Percentiles rank a stretch among this genome's conserved stretches.
These are phyloP conservation scores for Fusarium palustre DNA, from an alignment of 2,329 filamentous ascomycete genomes.

Conservation along the genomic window DNA sequence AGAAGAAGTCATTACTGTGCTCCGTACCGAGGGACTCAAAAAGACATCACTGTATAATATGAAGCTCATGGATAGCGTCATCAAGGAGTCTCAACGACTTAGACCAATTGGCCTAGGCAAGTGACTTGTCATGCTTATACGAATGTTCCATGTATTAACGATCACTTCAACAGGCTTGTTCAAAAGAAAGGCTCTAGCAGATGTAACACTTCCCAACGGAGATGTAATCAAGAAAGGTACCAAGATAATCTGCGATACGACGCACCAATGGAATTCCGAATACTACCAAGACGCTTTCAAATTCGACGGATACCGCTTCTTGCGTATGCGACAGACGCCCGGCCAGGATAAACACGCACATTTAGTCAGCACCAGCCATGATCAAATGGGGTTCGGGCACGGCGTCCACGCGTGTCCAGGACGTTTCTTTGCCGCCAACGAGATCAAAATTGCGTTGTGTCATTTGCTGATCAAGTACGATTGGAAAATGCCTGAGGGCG, in stretches of 20 bases:
- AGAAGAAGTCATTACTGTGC: slow-evolving; percentile 52
- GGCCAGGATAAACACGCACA: slow-evolving; percentile 48
- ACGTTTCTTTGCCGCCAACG: slow-evolving; percentile 65
- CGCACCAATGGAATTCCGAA: neutral
- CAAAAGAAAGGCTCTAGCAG: neutral
- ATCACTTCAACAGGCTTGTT: neutral
- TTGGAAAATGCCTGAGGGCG: slow-evolving; percentile 14
- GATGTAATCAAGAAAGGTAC: slow-evolving; percentile 17
- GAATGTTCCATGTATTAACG: neutral
- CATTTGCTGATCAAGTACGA: slow-evolving; percentile 65
- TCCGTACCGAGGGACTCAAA: slow-evolving; percentile 53
- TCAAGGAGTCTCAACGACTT: slow-evolving; percentile 63
- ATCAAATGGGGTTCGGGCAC: slow-evolving; percentile 65
- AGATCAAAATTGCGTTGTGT: slow-evolving; percentile 64
- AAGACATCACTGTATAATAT: slow-evolving; percentile 59
- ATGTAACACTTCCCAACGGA: slow-evolving; percentile 19
- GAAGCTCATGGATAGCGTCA: slow-evolving; percentile 61
- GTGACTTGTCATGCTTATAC: accelerated
- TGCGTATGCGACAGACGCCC: slow-evolving; percentile 53
- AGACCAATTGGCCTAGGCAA: slow-evolving; percentile 55
- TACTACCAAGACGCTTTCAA: slow-evolving; percentile 21
- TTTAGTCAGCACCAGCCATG: slow-evolving; percentile 62
- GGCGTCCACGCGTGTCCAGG: slow-evolving; percentile 66
- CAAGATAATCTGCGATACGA: neutral
- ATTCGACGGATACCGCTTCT: slow-evolving; percentile 62